A percentile compares a stretch with the other conserved stretches of the same genome.
phyloP scores from a whole-genome alignment of 306 rosid species.

The Mimosa pudica region DNA sequence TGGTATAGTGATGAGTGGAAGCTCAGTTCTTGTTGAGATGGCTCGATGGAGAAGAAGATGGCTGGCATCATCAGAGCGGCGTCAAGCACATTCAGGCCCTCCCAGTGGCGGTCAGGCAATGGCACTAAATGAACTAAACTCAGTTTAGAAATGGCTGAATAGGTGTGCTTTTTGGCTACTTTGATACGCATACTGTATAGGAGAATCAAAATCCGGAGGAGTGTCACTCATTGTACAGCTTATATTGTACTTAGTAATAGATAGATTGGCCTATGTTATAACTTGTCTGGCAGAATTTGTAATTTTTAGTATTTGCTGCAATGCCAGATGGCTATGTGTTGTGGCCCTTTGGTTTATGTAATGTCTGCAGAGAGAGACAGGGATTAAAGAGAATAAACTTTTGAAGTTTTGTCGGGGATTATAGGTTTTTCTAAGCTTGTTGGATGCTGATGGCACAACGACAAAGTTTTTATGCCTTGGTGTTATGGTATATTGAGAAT shows the following conservation, averaged over 20 bases:
- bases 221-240: slow-evolving; percentile 36
- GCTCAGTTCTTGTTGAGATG: slow-evolving; percentile 67
- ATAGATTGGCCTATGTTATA: slow-evolving; percentile 12
- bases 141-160: slow-evolving; percentile 39
- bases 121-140: slow-evolving; percentile 33
- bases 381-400: background rate
- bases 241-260: background rate
- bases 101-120: slow-evolving; percentile 24
- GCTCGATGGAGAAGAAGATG: slow-evolving; percentile 63
- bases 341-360: slow-evolving; percentile 10
- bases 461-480: too few species aligned
- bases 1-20: slow-evolving; percentile 89
- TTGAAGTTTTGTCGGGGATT: background rate
- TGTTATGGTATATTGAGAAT: too few species aligned
- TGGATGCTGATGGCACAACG: too few species aligned
- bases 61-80: slow-evolving; percentile 49
- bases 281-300: slow-evolving; percentile 21
- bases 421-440: background rate
- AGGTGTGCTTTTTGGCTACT: slow-evolving; percentile 8
- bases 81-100: slow-evolving; percentile 25
- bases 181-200: slow-evolving; percentile 27
- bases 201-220: slow-evolving; percentile 22
- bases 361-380: background rate
- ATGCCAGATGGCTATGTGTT: background rate
- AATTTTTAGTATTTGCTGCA: background rate